Evolutionary conservation across 495 filamentous ascomycete genomes (phyloP), one percentile per base, ranked within the genome.

Genomic region (Hypomontagnella submonticulosa): DNA sequence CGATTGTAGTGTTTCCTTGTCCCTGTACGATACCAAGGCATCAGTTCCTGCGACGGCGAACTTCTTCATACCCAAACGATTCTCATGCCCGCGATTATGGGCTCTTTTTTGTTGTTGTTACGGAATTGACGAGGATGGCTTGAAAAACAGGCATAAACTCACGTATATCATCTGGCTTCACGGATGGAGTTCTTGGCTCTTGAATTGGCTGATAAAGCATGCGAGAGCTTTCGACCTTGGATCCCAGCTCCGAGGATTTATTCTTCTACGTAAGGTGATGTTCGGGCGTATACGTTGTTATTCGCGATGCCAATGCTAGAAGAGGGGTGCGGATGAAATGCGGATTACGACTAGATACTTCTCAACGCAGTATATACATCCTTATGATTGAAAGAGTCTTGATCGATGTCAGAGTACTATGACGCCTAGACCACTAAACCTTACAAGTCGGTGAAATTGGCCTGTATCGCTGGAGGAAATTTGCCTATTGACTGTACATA

Each of bases 321-420:
- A 44, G 63, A 38, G 46, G 63, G n/a, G 32, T 46, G 20, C 38
- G 61, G 64, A 36, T 34, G 51, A 44, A 32, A 65, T 69, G 61
- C 59, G 66, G 46, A 55, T 61, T 55, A 71, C 49, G 69, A 71
- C 65, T 74, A 72, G 71, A 74, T 67, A 71, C 54, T 54, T 58
- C 62, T 41, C 43, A 43, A 62, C 46, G 62, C 61, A 70, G 69
- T 72, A 70, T 69, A 74, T 74, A 74, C 44, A 62, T 46, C 56
- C 32, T 65, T 11, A 67, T 49, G 64, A 62, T 42, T 48, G 30
- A 48, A 51, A 9, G 9, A 38, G 18, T 16, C 23, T 27, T 27
- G 23, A 27, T 47, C 48, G 30, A 44, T 5, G 18, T 12, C 41
- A 51, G 40, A n/a, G n/a, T n/a, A n/a, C n/a, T n/a, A n/a, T n/a